Percentiles rank a stretch among this genome's conserved stretches.
phyloP scores from a whole-genome alignment of 176 grass and related monocot genomes.

The maize (Zea mays) region DNA sequence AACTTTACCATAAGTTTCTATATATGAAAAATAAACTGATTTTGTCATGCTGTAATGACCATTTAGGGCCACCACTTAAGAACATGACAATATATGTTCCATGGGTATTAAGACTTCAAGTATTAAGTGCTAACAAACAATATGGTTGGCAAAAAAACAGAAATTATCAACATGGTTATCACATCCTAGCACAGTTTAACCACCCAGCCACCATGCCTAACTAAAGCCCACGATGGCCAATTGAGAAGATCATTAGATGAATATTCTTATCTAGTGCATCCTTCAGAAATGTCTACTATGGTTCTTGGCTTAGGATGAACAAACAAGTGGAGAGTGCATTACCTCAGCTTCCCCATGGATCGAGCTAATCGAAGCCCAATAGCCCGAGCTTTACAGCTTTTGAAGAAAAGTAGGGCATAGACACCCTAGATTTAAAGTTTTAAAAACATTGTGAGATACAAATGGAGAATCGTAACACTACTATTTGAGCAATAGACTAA shows the following conservation, averaged over 20 bases:
- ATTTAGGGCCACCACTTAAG: conserved; percentile 14
- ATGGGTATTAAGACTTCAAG: neutral
- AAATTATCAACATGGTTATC: neutral
- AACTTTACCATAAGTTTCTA: conserved; percentile 13
- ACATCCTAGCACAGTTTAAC: neutral
- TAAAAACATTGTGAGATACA: conserved; percentile 33
- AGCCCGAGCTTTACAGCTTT: conserved; percentile 71
- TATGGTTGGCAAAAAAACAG: conserved; percentile 4
- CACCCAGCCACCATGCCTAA: neutral
- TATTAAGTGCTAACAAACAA: neutral
- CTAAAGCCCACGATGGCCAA: neutral
- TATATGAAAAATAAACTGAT: conserved; percentile 4
- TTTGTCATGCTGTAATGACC: conserved; percentile 9
- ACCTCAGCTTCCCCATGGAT: conserved; percentile 95
- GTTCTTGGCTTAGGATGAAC: conserved; percentile 17
- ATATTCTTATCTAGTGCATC: neutral
- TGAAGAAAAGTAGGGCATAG: conserved; percentile 90
- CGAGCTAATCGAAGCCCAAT: conserved; percentile 87
- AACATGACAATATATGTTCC: neutral
- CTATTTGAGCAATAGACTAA: conserved; percentile 3
- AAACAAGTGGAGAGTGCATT: conserved; percentile 17
- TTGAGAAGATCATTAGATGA: neutral
- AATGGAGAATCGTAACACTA: conserved; percentile 7
- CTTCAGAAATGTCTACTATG: neutral
- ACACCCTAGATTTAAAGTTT: conserved; percentile 63